These are phyloP conservation scores for Blastobotrys buckinghamii DNA, from an alignment of 1,139 yeast genomes.

Conservation along the genomic window DNA sequence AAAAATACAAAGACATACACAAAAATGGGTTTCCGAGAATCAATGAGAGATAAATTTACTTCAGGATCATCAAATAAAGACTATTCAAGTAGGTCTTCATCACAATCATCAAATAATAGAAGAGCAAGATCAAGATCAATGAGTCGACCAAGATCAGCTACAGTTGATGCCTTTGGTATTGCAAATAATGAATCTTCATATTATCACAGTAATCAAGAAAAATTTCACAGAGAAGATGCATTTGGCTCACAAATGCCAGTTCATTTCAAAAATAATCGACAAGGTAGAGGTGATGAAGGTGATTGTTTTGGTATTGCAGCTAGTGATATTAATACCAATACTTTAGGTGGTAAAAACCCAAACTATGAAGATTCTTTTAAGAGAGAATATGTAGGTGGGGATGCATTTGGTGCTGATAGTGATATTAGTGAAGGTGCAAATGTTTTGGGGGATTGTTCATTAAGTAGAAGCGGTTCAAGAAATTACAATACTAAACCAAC, in stretches of 20 bases:
- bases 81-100: background rate
- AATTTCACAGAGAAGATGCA: background rate
- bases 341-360: background rate
- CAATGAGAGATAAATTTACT: background rate
- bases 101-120: background rate
- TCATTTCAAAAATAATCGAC: background rate
- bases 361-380: background rate
- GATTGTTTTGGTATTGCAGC: background rate
- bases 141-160: background rate
- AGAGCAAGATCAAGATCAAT: background rate
- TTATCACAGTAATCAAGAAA: background rate
- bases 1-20: background rate
- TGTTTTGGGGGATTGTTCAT: background rate
- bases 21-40: background rate
- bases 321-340: background rate
- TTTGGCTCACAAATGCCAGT: background rate
- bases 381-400: background rate
- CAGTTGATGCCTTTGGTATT: conserved; percentile 1
- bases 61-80: background rate
- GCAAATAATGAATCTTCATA: background rate
- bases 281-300: background rate
- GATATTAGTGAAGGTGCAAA: background rate
- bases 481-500: background rate
- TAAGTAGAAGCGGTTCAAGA: background rate
- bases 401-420: conserved; percentile 1